phyloP scores from a whole-genome alignment of 805 yeast genomes.

The Candida adriatica region DNA sequence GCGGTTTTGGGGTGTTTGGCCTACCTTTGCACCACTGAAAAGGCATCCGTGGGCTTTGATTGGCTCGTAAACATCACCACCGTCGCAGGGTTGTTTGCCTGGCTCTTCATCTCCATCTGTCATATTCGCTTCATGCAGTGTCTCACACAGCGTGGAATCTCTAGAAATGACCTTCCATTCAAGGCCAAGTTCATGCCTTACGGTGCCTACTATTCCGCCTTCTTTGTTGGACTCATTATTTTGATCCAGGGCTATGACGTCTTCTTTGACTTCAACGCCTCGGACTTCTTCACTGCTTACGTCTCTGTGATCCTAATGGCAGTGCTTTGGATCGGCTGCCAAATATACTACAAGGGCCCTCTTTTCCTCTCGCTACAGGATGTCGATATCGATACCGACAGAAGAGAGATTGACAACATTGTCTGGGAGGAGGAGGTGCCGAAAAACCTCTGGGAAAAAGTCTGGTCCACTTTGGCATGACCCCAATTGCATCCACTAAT shows the following conservation, averaged over 20 bases:
- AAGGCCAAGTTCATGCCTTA: conserved; percentile 66
- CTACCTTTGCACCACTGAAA: conserved; percentile 43
- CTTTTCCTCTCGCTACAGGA: conserved; percentile 27
- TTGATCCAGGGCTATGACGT: conserved; percentile 69
- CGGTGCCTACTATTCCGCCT: conserved; percentile 56
- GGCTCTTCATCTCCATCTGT: conserved; percentile 64
- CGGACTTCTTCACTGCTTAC: conserved; percentile 65
- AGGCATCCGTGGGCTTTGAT: conserved; percentile 53
- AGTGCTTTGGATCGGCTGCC: conserved; percentile 49
- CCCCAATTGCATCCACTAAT: too few species aligned
- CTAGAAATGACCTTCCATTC: conserved; percentile 65
- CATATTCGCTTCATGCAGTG: conserved; percentile 69
- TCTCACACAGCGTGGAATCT: conserved; percentile 53
- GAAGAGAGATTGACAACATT: conserved; percentile 29
- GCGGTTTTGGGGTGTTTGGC: conserved; percentile 58
- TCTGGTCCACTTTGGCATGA: conserved; percentile 31
- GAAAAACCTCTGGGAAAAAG: conserved; percentile 47
- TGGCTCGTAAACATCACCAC: conserved; percentile 73
- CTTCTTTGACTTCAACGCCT: conserved; percentile 50
- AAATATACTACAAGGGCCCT: conserved; percentile 42
- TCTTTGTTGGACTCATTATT: conserved; percentile 47
- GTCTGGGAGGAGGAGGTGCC: conserved; percentile 52
- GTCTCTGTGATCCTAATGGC: conserved; percentile 60
- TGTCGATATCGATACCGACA: conserved; percentile 22
- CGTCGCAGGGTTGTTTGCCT: conserved; percentile 66